Percentiles rank a stretch among this genome's conserved stretches.
phyloP scores from a whole-genome alignment of 768 basidiomycete genomes.

The Lentinula raphanica region DNA sequence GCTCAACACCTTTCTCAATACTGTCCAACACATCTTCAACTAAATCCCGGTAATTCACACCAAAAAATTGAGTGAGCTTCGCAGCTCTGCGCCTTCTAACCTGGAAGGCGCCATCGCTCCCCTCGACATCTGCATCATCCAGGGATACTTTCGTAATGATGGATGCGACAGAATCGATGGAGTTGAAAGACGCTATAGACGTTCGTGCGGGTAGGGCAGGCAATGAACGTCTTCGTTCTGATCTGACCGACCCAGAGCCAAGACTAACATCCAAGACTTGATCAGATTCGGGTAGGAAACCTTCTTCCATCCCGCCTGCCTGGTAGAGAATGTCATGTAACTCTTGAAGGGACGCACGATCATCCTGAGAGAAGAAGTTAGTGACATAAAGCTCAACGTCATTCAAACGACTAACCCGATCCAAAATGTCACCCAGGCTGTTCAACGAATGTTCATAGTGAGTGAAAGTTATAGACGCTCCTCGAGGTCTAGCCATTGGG shows the following conservation, averaged over 20 bases:
- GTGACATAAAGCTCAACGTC: background rate
- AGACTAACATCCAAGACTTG: background rate
- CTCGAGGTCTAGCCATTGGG: conserved; percentile 6
- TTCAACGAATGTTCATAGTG: conserved; percentile 79
- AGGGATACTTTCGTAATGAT: background rate
- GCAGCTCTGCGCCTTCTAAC: conserved; percentile 68
- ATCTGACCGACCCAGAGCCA: conserved; percentile 38
- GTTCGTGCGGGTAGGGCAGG: conserved; percentile 69
- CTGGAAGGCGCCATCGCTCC: conserved; percentile 46
- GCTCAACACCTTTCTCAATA: conserved; percentile 69
- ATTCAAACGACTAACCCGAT: conserved; percentile 48
- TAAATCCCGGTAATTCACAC: conserved; percentile 76
- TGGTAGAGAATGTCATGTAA: conserved; percentile 63
- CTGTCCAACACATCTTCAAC: conserved; percentile 76
- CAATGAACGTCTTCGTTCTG: conserved; percentile 67
- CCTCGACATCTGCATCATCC: conserved; percentile 6
- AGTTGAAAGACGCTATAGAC: conserved; percentile 42
- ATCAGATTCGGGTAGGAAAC: background rate
- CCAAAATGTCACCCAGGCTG: conserved; percentile 76
- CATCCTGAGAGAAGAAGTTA: conserved; percentile 47
- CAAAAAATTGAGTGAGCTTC: conserved; percentile 84
- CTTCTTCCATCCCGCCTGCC: conserved; percentile 18
- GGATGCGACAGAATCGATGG: background rate
- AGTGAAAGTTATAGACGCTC: conserved; percentile 52
- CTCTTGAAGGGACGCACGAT: conserved; percentile 66